phyloP scores from a whole-genome alignment of 1,284 basidiomycete species.

The Austroboletus niveus region DNA sequence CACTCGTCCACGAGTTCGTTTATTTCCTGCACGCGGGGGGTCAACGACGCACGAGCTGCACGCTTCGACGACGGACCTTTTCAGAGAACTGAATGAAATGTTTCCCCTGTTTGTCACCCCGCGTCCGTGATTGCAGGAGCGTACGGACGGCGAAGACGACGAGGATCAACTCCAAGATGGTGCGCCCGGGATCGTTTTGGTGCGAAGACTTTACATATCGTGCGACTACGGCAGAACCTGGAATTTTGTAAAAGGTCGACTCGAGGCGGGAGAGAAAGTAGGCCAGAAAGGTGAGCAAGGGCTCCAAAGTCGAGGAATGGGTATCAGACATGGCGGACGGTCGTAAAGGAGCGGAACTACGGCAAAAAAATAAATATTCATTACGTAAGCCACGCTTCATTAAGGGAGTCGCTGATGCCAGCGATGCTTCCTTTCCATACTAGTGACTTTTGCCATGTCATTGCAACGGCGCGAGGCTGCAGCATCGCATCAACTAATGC shows the following conservation, averaged over 20 bases:
- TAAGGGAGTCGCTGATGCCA: too few relatives aligned
- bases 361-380: too few relatives aligned
- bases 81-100: slow-evolving; percentile 90
- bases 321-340: slow-evolving; percentile 23
- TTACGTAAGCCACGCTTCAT: slow-evolving; percentile 13
- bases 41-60: not conserved
- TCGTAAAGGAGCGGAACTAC: slow-evolving; percentile 1
- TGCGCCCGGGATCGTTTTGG: slow-evolving; percentile 90
- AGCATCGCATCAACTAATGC: too few relatives aligned
- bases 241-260: slow-evolving; percentile 69
- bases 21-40: slow-evolving; percentile 68
- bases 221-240: slow-evolving; percentile 86
- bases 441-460: too few relatives aligned
- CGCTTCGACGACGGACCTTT: slow-evolving; percentile 54
- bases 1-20: slow-evolving; percentile 97
- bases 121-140: slow-evolving; percentile 84
- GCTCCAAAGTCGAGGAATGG: slow-evolving; percentile 45
- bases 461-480: too few relatives aligned
- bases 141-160: slow-evolving; percentile 89
- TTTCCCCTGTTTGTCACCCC: slow-evolving; percentile 82
- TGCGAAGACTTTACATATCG: slow-evolving; percentile 91
- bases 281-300: slow-evolving; percentile 59
- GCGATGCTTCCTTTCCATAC: too few relatives aligned
- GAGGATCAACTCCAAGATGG: slow-evolving; percentile 87
- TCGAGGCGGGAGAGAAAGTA: slow-evolving; percentile 54